A percentile compares a stretch with the other conserved stretches of the same genome.
Conservation (phyloP, 495 filamentous ascomycete genomes). For the Diplogelasinospora grovesii region DNA sequence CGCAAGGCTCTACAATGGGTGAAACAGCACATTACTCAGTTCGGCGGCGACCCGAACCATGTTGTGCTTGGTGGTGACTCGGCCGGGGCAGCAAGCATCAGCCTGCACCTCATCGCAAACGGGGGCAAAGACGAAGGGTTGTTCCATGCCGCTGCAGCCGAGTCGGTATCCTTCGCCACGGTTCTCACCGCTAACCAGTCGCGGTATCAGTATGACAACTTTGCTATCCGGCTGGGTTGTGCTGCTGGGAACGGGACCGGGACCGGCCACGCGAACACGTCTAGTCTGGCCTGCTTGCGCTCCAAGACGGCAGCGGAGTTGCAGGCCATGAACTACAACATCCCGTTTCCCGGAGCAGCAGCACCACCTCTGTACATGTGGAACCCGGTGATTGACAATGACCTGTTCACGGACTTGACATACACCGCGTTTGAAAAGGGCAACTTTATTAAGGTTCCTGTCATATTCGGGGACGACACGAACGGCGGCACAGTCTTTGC, state of each 20-base stretch:
- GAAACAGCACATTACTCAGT: slow-evolving; percentile 53
- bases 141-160: slow-evolving; percentile 58
- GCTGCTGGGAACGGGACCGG: slow-evolving; percentile 30
- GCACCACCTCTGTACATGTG: slow-evolving; percentile 42
- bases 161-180: slow-evolving; percentile 59
- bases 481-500: slow-evolving; percentile 66
- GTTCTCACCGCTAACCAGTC: slow-evolving; percentile 52
- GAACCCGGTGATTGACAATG: slow-evolving; percentile 53
- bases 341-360: slow-evolving; percentile 45
- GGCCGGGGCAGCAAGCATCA: slow-evolving; percentile 58
- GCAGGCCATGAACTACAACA: slow-evolving; percentile 46
- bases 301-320: slow-evolving; percentile 40
- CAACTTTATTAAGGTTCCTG: slow-evolving; percentile 59
- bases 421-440: slow-evolving; percentile 52
- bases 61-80: slow-evolving; percentile 62
- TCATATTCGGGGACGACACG: slow-evolving; percentile 64
- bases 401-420: slow-evolving; percentile 52
- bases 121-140: slow-evolving; percentile 27
- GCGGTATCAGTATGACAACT: slow-evolving; percentile 59
- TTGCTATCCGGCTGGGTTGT: slow-evolving; percentile 53
- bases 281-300: slow-evolving; percentile 56
- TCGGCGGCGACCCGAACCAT: slow-evolving; percentile 64
- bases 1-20: slow-evolving; percentile 61
- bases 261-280: too few relatives aligned
- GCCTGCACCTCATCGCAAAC: slow-evolving; percentile 57